A percentile compares a stretch with the other conserved stretches of the same genome.
These are phyloP conservation scores for Solanum lignicaule DNA, from an alignment of 257 asterid species.

Conservation along the genomic window DNA sequence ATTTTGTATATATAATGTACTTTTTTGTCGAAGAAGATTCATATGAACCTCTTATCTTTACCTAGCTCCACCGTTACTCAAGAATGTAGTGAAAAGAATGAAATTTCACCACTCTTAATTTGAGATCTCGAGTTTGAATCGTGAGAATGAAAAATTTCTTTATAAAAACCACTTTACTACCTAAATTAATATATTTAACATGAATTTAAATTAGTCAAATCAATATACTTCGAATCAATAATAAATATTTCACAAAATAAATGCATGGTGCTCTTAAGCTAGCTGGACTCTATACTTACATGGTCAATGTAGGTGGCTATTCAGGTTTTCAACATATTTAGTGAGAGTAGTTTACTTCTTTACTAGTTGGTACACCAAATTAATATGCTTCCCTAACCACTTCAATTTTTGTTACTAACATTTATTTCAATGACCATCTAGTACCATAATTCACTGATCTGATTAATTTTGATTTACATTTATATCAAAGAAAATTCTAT, in stretches of 20 bases:
- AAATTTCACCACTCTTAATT: neutral
- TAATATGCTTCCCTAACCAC: neutral
- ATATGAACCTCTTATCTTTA: neutral
- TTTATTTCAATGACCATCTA: neutral
- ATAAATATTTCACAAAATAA: neutral
- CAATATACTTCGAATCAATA: neutral
- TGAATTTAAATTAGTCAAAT: neutral
- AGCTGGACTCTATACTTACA: neutral
- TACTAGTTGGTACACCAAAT: neutral
- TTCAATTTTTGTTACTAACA: neutral
- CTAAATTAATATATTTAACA: neutral
- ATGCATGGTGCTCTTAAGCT: neutral
- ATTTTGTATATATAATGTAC: neutral
- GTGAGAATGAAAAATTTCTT: neutral
- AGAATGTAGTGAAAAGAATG: neutral
- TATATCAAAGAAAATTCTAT: neutral
- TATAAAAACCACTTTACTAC: fast-evolving
- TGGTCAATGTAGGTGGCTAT: neutral
- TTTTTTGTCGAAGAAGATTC: neutral
- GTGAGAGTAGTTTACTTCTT: neutral
- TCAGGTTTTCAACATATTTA: neutral
- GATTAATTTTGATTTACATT: neutral
- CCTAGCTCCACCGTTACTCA: neutral
- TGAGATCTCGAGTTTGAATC: neutral
- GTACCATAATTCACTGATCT: neutral